Percentiles rank a stretch among this genome's conserved stretches.
These are phyloP conservation scores for Coprinopsis sp. DNA, from an alignment of 768 basidiomycete species.

Conservation along the genomic window DNA sequence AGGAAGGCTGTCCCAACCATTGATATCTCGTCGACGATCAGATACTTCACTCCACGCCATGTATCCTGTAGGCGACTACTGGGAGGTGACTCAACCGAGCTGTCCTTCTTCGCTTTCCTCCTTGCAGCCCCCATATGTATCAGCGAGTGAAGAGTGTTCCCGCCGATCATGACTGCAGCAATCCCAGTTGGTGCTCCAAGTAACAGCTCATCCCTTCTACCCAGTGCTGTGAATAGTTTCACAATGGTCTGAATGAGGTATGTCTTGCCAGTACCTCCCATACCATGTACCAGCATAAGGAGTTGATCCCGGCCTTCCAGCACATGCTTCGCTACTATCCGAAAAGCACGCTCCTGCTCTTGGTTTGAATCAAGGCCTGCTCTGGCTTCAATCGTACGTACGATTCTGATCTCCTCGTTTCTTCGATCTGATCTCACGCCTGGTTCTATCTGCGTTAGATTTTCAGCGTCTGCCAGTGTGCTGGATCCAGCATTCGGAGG, in stretches of 20 bases:
- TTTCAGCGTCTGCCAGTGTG: too few relatives aligned
- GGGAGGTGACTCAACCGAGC: too few relatives aligned
- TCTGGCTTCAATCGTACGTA: too few relatives aligned
- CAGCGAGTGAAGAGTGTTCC: slow-evolving; percentile 26
- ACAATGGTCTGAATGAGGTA: slow-evolving; percentile 21
- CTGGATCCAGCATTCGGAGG: too few relatives aligned
- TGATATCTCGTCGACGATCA: slow-evolving; percentile 18
- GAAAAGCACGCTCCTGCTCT: too few relatives aligned
- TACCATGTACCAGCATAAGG: slow-evolving; percentile 23
- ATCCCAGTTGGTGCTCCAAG: slow-evolving; percentile 26
- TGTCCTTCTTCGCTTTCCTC: too few relatives aligned
- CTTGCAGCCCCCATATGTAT: slow-evolving; percentile 11
- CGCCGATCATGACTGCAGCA: slow-evolving; percentile 23
- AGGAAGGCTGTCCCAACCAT: slow-evolving; percentile 17
- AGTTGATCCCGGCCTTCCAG: slow-evolving; percentile 15
- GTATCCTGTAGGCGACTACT: slow-evolving; percentile 1
- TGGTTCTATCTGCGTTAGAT: too few relatives aligned
- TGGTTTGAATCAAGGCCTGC: too few relatives aligned
- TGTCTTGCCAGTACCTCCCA: slow-evolving; percentile 27
- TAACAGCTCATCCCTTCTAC: slow-evolving; percentile 10
- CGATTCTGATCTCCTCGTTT: too few relatives aligned
- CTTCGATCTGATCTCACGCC: too few relatives aligned
- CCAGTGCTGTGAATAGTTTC: slow-evolving; percentile 12
- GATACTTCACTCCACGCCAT: slow-evolving; percentile 17
- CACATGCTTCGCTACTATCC: too few relatives aligned